Evolutionary conservation across 345 rosid genomes (phyloP).

Genomic region (Erysimum cheiranthoides): DNA sequence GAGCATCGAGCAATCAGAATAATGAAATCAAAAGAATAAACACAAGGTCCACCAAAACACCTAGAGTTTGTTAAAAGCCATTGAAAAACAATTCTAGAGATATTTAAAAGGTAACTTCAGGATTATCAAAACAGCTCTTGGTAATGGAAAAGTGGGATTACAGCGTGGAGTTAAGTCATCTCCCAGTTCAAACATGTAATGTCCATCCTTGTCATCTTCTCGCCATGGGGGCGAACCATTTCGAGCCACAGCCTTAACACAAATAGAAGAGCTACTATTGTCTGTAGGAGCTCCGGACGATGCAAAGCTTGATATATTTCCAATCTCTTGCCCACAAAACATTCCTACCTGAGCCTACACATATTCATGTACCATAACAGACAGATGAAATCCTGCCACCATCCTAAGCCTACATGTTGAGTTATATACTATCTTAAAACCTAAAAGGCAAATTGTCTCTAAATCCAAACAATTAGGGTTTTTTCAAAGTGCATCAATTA

Average conservation of each 20-base stretch:
- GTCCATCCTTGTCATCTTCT: slow-evolving; percentile 98
- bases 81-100: slow-evolving; percentile 6
- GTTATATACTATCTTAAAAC: slow-evolving; percentile 11
- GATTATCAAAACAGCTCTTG: slow-evolving; percentile 38
- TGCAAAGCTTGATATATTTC: slow-evolving; percentile 82
- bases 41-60: slow-evolving; percentile 21
- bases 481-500: not conserved
- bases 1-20: slow-evolving; percentile 19
- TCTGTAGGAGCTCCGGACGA: slow-evolving; percentile 56
- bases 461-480: not conserved
- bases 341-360: slow-evolving; percentile 99
- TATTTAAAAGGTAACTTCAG: not conserved
- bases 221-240: slow-evolving; percentile 89
- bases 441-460: slow-evolving; percentile 8
- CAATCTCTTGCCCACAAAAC: slow-evolving; percentile 92
- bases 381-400: slow-evolving; percentile 47
- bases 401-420: slow-evolving; percentile 32
- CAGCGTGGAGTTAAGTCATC: slow-evolving; percentile 95
- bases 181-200: slow-evolving; percentile 96
- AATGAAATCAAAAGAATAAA: not conserved
- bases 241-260: slow-evolving; percentile 64
- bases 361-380: slow-evolving; percentile 77
- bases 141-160: slow-evolving; percentile 67
- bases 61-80: slow-evolving; percentile 7
- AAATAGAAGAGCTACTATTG: slow-evolving; percentile 52